phyloP scores from a whole-genome alignment of 1,284 basidiomycete species.

The Volvariella volvacea region DNA sequence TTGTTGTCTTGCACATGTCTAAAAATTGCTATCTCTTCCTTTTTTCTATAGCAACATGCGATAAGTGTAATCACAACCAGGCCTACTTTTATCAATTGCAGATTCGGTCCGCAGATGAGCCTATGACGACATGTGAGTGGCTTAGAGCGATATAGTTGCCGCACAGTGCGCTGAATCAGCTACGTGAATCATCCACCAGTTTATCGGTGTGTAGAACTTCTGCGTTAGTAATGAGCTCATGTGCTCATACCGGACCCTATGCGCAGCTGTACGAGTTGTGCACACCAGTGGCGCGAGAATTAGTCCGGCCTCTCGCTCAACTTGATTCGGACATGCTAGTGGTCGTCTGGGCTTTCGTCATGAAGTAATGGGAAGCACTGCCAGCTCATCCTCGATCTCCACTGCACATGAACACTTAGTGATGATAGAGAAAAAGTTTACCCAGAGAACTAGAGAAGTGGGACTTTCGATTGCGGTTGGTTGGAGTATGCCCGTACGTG shows the following conservation, averaged over 20 bases:
- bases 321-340: too few species aligned
- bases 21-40: background rate
- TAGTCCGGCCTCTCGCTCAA: constrained; percentile 14
- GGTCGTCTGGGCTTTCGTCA: too few species aligned
- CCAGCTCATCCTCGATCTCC: too few species aligned
- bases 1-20: background rate
- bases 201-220: constrained; percentile 32
- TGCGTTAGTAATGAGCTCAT: background rate
- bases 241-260: constrained; percentile 1
- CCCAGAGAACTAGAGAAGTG: too few species aligned
- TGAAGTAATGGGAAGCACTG: too few species aligned
- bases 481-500: too few species aligned
- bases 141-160: constrained; percentile 6
- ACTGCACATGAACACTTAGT: too few species aligned
- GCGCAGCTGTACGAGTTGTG: constrained; percentile 47
- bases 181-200: constrained; percentile 25
- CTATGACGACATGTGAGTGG: constrained; percentile 90
- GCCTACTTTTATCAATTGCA: constrained; percentile 97
- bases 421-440: too few species aligned
- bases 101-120: constrained; percentile 94
- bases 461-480: too few species aligned
- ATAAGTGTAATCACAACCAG: constrained; percentile 83
- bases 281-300: constrained; percentile 59
- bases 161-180: constrained; percentile 1
- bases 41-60: constrained; percentile 79